A percentile compares a stretch with the other conserved stretches of the same genome.
Evolutionary conservation across 306 rosid species (phyloP).

Genomic region (Biancaea sappan): DNA sequence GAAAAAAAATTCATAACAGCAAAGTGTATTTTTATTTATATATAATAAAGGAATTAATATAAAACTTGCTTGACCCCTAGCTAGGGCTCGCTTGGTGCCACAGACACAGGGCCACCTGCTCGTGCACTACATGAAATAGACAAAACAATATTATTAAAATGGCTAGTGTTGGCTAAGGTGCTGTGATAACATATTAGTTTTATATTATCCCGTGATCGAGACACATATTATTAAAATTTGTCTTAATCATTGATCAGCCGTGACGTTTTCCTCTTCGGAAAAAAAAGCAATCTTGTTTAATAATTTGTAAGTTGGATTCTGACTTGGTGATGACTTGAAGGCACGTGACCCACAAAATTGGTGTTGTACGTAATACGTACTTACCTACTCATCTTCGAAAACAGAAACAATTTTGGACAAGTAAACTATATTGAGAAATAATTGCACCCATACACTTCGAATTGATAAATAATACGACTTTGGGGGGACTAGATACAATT

Average conservation of each 20-base stretch:
- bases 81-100: not conserved
- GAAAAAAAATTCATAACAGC: no score
- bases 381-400: slow-evolving; percentile 6
- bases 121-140: not conserved
- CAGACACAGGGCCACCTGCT: not conserved
- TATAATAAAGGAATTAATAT: not conserved
- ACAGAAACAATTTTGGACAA: not conserved
- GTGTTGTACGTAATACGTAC: slow-evolving; percentile 34
- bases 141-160: not conserved
- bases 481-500: not conserved
- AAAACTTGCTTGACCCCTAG: not conserved
- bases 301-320: not conserved
- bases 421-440: not conserved
- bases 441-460: not conserved
- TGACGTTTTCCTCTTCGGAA: slow-evolving; percentile 10
- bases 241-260: slow-evolving; percentile 6
- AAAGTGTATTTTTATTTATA: no score
- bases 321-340: slow-evolving; percentile 16
- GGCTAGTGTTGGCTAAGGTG: not conserved
- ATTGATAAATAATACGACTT: not conserved
- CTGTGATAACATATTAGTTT: no score
- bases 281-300: not conserved
- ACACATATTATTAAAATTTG: slow-evolving; percentile 20
- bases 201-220: slow-evolving; percentile 11
- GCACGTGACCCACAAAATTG: slow-evolving; percentile 40